Evolutionary conservation across 108 stramenopile genomes (phyloP), one percentile per base, ranked within the genome.

Genomic region (Epithemia pelagica): DNA sequence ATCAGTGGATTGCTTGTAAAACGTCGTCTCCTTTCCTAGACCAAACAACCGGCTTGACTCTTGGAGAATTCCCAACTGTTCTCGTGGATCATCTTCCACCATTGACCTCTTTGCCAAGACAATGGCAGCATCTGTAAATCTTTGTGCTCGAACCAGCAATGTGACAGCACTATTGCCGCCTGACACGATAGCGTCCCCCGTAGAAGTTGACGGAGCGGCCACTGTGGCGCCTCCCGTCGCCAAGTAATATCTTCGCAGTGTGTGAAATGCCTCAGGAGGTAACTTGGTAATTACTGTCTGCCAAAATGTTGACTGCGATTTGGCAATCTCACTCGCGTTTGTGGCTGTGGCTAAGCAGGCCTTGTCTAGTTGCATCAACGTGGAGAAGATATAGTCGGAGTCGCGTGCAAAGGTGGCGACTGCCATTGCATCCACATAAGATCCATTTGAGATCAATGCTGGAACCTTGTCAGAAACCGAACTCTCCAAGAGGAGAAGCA

Each of bases 391-490:
- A 52, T 86, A 85, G 55, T 92, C 87, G 7, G 80, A 71, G 65
- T 92, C 91, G 61, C 82, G 65, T 2, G 85, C 85, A 54, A 72
- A 65, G 2, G 83, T 79, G 0, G 91, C 91, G 28, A 89, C 91
- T 18, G 88, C 82, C 32, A 84, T 76, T 0, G 91, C 91, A 68
- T 89, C 91, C 1, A 81, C 84, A 69, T 78, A 88, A 19, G 78
- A 77, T 51, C 87, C 87, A 32, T 78, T 88, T 0, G 86, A 70
- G 30, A 89, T 71, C 61, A 92, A 74, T 29, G 88, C 87, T 21
- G 85, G 88, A 58, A 92, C 91, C 67, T 92, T 92, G 55, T 92
- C 91, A 0, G 75, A 73, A 29, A 87, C 80, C 59, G 86, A 84
- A 29, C 82, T 78, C 64, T 92, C 91, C 53, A 89, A 70, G 72